Conservation (phyloP, 805 yeast genomes). For the Isabelozyma gotoi region DNA sequence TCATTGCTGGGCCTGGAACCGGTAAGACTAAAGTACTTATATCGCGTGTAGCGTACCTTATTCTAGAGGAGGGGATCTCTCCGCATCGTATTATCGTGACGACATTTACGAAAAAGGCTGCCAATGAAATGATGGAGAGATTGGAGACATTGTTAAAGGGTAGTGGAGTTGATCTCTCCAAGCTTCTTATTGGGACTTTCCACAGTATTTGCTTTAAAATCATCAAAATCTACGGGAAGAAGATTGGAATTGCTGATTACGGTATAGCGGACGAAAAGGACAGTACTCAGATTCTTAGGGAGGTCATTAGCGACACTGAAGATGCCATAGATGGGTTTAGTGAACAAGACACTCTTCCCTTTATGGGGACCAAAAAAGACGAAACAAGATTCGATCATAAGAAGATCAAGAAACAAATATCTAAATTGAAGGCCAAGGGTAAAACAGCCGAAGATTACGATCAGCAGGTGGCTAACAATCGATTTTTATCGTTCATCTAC, state of each 20-base stretch:
- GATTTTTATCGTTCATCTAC: slow-evolving; percentile 38
- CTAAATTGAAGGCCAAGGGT: slow-evolving; percentile 57
- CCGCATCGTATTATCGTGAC: slow-evolving; percentile 77
- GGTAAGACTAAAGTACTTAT: slow-evolving; percentile 84
- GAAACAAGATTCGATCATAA: slow-evolving; percentile 39
- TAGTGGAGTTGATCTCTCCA: slow-evolving; percentile 35
- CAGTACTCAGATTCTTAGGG: slow-evolving; percentile 43
- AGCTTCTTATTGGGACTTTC: slow-evolving; percentile 80
- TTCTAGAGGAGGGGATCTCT: slow-evolving; percentile 48
- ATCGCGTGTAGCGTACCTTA: slow-evolving; percentile 71
- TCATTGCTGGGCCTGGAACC: slow-evolving; percentile 63
- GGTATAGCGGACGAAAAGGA: slow-evolving; percentile 70
- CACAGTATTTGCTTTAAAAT: slow-evolving; percentile 76
- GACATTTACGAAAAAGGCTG: slow-evolving; percentile 92
- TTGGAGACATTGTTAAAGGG: slow-evolving; percentile 36
- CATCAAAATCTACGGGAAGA: slow-evolving; percentile 53
- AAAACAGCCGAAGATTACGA: slow-evolving; percentile 41
- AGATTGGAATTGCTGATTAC: slow-evolving; percentile 44
- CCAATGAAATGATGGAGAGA: slow-evolving; percentile 77
- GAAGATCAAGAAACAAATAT: slow-evolving; percentile 45
- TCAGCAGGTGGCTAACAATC: slow-evolving; percentile 7
- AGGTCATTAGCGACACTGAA: slow-evolving; percentile 30
- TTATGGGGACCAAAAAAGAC: slow-evolving; percentile 9
- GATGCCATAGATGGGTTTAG: slow-evolving; percentile 17
- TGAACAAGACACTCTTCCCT: slow-evolving; percentile 9